These are phyloP conservation scores for Dichotomopilus funicola DNA, from an alignment of 2,329 filamentous ascomycete species.

Conservation along the genomic window DNA sequence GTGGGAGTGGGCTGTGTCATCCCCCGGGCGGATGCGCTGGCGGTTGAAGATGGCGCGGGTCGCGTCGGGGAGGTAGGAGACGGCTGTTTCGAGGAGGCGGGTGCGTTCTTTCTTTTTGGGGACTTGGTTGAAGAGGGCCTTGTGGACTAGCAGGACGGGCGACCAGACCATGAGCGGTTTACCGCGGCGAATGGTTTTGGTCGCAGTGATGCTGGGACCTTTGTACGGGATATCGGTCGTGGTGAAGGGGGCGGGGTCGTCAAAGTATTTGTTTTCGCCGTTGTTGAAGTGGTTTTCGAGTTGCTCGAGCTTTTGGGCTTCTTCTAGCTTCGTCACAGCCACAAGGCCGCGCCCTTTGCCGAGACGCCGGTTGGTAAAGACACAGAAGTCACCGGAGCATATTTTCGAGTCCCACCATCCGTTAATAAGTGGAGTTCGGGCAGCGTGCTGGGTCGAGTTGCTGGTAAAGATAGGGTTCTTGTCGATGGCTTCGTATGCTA, in stretches of 20 bases:
- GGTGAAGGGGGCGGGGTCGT: slow-evolving; percentile 10
- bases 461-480: slow-evolving; percentile 17
- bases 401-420: slow-evolving; percentile 26
- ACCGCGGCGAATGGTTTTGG: slow-evolving; percentile 20
- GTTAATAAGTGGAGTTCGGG: slow-evolving; percentile 9
- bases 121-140: slow-evolving; percentile 18
- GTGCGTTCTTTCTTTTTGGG: slow-evolving; percentile 14
- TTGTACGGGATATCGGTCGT: slow-evolving; percentile 16
- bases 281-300: slow-evolving; percentile 20
- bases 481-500: slow-evolving; percentile 21
- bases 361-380: slow-evolving; percentile 24
- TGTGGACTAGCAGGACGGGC: slow-evolving; percentile 24
- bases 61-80: slow-evolving; percentile 21
- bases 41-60: slow-evolving; percentile 20
- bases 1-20: slow-evolving; percentile 2
- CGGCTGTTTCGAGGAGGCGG: slow-evolving; percentile 21
- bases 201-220: slow-evolving; percentile 21
- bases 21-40: slow-evolving; percentile 12
- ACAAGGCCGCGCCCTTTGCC: slow-evolving; percentile 22
- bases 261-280: slow-evolving; percentile 15
- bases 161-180: slow-evolving; percentile 20
- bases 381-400: slow-evolving; percentile 23
- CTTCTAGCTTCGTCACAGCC: slow-evolving; percentile 17
- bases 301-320: slow-evolving; percentile 22
- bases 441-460: slow-evolving; percentile 15